Evolutionary conservation across 148 eudicot species (phyloP), one percentile per base, ranked within the genome.

Genomic region (Vaccinium corymbosum): DNA sequence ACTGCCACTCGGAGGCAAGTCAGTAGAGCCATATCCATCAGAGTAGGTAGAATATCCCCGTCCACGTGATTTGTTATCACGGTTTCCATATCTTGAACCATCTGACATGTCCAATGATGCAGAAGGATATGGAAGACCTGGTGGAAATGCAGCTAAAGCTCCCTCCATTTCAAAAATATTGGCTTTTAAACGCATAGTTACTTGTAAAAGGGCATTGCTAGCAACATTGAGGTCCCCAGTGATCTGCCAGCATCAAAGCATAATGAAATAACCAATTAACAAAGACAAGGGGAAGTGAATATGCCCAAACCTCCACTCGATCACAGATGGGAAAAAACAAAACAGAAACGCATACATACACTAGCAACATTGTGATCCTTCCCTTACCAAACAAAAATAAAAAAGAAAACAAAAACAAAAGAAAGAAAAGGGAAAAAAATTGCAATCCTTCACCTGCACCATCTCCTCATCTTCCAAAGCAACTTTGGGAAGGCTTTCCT

Each of bases 391-490:
- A 71, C 12, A 71, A 6, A 16, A 48, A 76, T 38, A 2, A 25
- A 11, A 62, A 19, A 6, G 71, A 19, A 25, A 64, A 64, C 48
- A 16, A 20, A 48, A 76, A 70, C 7, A 10, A 10, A 62, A 19
- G 5, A 57, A 57, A 57, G 0, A 20, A 64, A 2, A 9, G 71
- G 15, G 71, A 6, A 25, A 64, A 64, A 55, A 64, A 64, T 9
- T 51, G 19, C 55, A 79, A 29, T 53, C 5, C 3, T 76, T 88
- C 80, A 96, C 99, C 99, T 91, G 97, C 84, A 96, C 98, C 97
- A 96, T 89, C 91, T 93, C 98, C 55, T 96, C 99, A 85, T 96
- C 99, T 84, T 88, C 95, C 52, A 88, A 80, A 80, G 99, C 98
- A 91, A 94, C 92, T 89, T 89, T 94, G 55, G 99, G 99, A 80